Percentiles rank a stretch among this genome's conserved stretches.
phyloP scores from a whole-genome alignment of 805 yeast genomes.

The Saturnispora ahearnii region DNA sequence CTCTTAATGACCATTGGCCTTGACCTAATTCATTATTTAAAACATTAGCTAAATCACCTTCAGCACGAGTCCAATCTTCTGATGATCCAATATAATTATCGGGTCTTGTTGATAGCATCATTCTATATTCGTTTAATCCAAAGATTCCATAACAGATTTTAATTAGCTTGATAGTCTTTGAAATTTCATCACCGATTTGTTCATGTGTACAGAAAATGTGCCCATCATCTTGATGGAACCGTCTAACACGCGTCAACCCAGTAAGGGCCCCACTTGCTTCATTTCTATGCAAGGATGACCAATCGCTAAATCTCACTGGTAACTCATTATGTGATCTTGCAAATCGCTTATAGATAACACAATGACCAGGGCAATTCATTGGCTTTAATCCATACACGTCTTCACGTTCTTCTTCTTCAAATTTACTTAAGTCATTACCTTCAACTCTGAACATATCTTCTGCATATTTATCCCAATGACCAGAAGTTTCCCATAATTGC shows the following conservation, averaged over 20 bases:
- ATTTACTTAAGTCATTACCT: conserved; percentile 36
- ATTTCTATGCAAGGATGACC: conserved; percentile 86
- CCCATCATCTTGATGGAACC: conserved; percentile 98
- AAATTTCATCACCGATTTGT: conserved; percentile 70
- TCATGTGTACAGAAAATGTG: conserved; percentile 82
- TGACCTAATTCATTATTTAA: conserved; percentile 43
- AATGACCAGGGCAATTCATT: conserved; percentile 49
- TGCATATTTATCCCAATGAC: conserved; percentile 93
- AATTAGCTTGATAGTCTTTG: conserved; percentile 60
- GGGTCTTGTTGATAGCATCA: conserved; percentile 82
- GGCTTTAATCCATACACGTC: conserved; percentile 68
- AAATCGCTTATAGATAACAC: conserved; percentile 65
- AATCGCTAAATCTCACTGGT: conserved; percentile 80
- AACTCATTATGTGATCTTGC: conserved; percentile 79
- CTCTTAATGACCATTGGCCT: conserved; percentile 56
- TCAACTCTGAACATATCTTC: conserved; percentile 90
- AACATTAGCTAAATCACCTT: conserved; percentile 50
- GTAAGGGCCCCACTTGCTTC: conserved; percentile 91
- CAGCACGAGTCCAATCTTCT: conserved; percentile 79
- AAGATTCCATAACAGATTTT: conserved; percentile 66
- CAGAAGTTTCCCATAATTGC: conserved; percentile 80
- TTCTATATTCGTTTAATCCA: conserved; percentile 48
- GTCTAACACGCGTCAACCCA: conserved; percentile 85
- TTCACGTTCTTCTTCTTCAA: conserved; percentile 31
- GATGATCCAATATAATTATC: conserved; percentile 69